phyloP scores from a whole-genome alignment of 2,329 filamentous ascomycete species.

The Stachybotrys elegans region DNA sequence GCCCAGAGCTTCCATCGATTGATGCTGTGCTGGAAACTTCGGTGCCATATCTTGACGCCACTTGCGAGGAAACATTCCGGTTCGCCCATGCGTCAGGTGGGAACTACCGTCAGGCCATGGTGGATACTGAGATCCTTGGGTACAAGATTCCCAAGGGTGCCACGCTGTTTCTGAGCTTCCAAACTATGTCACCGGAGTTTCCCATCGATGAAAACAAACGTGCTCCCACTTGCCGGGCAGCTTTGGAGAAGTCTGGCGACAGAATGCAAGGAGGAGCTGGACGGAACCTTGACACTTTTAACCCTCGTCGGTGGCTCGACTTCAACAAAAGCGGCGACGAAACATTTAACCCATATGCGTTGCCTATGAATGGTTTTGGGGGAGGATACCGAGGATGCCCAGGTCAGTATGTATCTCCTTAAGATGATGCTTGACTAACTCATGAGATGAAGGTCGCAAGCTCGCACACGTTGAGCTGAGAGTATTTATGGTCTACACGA shows the following conservation, averaged over 20 bases:
- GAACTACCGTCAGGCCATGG: constrained; percentile 1
- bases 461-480: not conserved
- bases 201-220: not conserved
- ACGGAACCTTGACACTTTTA: not conserved
- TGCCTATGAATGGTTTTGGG: not conserved
- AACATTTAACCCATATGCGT: not conserved
- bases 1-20: not conserved
- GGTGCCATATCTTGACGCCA: not conserved
- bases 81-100: not conserved
- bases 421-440: not conserved
- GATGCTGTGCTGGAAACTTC: not conserved
- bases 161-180: not conserved
- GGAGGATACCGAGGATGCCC: not conserved
- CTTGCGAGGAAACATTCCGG: not conserved
- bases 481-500: not conserved
- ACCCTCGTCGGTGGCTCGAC: not conserved
- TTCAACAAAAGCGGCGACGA: not conserved
- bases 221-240: not conserved
- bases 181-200: not conserved
- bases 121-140: not conserved
- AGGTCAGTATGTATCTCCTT: not conserved
- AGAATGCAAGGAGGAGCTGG: not conserved
- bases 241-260: not conserved
- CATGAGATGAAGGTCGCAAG: not conserved
- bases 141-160: not conserved